Percentiles rank a stretch among this genome's conserved stretches.
These are phyloP conservation scores for Kondoa subrosea DNA, from an alignment of 768 basidiomycete genomes.

Conservation along the genomic window DNA sequence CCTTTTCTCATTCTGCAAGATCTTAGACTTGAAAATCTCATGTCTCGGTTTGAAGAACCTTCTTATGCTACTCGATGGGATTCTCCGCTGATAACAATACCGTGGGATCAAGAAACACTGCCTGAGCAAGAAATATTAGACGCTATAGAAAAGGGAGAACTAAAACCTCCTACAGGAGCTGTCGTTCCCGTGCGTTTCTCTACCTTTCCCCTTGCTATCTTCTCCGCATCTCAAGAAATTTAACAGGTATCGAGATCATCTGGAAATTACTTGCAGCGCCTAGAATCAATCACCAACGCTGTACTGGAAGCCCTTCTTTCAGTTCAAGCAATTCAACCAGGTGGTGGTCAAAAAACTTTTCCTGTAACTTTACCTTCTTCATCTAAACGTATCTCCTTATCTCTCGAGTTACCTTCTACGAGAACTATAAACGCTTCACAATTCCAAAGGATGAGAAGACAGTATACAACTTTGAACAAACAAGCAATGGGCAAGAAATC, in stretches of 20 bases:
- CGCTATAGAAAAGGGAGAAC: conserved; percentile 54
- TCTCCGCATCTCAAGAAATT: background rate
- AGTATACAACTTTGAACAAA: conserved; percentile 77
- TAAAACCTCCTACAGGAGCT: conserved; percentile 77
- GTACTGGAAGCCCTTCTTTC: conserved; percentile 58
- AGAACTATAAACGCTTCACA: conserved; percentile 61
- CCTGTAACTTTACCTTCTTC: conserved; percentile 39
- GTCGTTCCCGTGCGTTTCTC: conserved; percentile 46
- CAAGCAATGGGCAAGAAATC: conserved; percentile 41
- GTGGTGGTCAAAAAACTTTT: conserved; percentile 42
- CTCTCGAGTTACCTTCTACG: conserved; percentile 46
- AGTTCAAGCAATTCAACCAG: conserved; percentile 40
- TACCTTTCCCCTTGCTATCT: background rate
- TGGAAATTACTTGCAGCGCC: conserved; percentile 63
- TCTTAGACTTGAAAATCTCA: conserved; percentile 61
- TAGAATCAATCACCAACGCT: conserved; percentile 59
- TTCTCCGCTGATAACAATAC: conserved; percentile 73
- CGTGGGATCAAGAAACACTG: conserved; percentile 44
- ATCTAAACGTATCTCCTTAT: conserved; percentile 17
- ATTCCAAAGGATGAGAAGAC: conserved; percentile 72
- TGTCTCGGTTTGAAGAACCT: conserved; percentile 82
- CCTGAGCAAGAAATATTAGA: conserved; percentile 52
- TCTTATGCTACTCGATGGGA: conserved; percentile 99
- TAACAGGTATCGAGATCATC: conserved; percentile 61
- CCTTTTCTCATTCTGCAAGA: conserved; percentile 7